Evolutionary conservation across 345 rosid genomes (phyloP), one percentile per base, ranked within the genome.

Genomic region (Conringia planisiliqua): DNA sequence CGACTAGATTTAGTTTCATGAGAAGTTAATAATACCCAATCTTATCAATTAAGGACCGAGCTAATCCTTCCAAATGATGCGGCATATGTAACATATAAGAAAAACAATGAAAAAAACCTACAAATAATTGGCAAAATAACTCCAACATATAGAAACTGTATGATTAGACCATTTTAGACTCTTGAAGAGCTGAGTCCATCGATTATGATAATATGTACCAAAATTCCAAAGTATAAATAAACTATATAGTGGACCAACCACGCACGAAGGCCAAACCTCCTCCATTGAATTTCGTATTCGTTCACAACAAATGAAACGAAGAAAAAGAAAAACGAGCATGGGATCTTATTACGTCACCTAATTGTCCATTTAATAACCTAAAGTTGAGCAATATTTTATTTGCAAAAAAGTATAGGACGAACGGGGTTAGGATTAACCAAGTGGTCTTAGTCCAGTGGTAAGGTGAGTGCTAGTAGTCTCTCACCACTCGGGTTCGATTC

Each of bases 241-340:
- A 22, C 47, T 6, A 38, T 6, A 38, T 39, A 10, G 55, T 44
- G 24, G 40, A 50, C 4, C 36, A n/a, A 35, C 5, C n/a, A 38
- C 22, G 32, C 13, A 48, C 59, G 12, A 48, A 47, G 38, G 55
- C 26, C 30, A 8, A 69, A 57, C 55, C 43, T 29, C 65, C 43
- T 56, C 73, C 64, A 18, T 32, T 32, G 57, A 70, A 18, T 57
- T 57, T 20, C 24, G 13, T 40, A 69, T 57, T 69, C 65, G n/a
- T 13, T 3, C 24, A 32, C 32, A 20, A 40, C 44, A 43, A 57
- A 43, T 42, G 10, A 27, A 33, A 66, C 4, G 27, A 16, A 56
- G 38, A 5, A 33, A 5, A 10, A 6, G 6, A 11, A 36, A 36
- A 24, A 2, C 16, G 7, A 47, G 30, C 35, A 50, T 66, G 20